Evolutionary conservation across 2,329 filamentous ascomycete species (phyloP).

Genomic region (Neophaeococcomyces mojaviensis): DNA sequence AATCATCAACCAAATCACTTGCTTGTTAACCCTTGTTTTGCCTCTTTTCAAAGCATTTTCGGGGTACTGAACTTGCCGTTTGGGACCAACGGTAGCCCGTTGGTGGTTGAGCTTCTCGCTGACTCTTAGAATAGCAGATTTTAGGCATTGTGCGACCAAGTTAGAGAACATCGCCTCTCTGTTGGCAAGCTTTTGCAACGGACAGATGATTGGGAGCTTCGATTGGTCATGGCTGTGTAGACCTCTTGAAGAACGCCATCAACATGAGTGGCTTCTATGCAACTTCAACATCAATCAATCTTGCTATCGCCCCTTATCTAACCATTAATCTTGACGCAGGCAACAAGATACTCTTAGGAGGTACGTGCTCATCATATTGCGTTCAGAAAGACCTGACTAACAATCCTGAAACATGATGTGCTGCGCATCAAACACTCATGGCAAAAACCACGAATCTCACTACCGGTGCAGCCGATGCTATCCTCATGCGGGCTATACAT

Average conservation of each 20-base stretch:
- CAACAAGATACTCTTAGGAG: not conserved
- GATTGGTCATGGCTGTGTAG: not conserved
- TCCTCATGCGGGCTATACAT: not conserved
- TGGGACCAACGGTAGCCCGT: not conserved
- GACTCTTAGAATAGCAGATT: not conserved
- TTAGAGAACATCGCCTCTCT: not conserved
- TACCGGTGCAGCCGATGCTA: not conserved
- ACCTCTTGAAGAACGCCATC: conserved; percentile 3
- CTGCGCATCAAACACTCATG: not conserved
- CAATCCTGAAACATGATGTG: conserved; percentile 7
- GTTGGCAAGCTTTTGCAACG: not conserved
- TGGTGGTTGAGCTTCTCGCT: not conserved
- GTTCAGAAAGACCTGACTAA: not conserved
- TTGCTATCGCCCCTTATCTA: not conserved
- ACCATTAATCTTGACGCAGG: no score
- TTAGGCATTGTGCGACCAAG: not conserved
- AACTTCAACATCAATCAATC: not conserved
- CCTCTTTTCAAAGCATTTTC: not conserved
- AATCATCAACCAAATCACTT: no score
- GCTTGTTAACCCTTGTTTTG: not conserved
- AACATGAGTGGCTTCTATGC: not conserved
- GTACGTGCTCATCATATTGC: not conserved
- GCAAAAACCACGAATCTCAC: not conserved
- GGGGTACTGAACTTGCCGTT: not conserved
- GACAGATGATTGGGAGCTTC: not conserved